phyloP scores from a whole-genome alignment of 139 green algal species.

The Closterium sp. region DNA sequence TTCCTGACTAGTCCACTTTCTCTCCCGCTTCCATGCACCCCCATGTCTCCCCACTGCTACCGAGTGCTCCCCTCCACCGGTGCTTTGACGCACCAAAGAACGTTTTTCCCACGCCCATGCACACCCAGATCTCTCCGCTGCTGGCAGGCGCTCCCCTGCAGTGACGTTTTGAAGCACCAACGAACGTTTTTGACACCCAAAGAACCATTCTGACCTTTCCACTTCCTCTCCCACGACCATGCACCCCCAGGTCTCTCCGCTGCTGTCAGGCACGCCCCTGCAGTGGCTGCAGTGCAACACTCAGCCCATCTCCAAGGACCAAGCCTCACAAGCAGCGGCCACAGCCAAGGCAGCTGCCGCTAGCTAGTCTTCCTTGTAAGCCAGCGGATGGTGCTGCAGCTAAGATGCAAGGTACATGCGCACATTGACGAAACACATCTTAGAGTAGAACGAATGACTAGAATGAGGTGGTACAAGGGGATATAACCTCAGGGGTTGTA shows the following conservation, averaged over 20 bases:
- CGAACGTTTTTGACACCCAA: no score
- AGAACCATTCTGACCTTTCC: no score
- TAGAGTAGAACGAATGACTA: no score
- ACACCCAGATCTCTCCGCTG: background rate
- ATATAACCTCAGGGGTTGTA: no score
- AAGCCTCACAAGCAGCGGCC: background rate
- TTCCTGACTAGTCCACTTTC: no score
- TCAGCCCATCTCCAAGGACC: background rate
- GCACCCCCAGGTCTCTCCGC: constrained; percentile 4
- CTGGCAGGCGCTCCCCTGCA: background rate
- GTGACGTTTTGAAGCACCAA: no score
- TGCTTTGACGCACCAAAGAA: background rate
- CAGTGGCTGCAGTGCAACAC: background rate
- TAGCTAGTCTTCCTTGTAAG: no score
- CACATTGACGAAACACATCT: no score
- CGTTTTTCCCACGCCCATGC: background rate
- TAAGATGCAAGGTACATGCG: no score
- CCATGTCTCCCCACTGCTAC: background rate
- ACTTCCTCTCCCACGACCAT: background rate
- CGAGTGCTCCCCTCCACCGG: background rate
- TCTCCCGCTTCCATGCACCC: background rate
- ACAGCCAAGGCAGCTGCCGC: background rate
- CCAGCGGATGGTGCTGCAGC: background rate
- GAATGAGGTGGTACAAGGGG: no score
- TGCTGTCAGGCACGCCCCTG: background rate